phyloP scores from a whole-genome alignment of 192 early-diverging fungal species.

The Linnemannia hyalina region DNA sequence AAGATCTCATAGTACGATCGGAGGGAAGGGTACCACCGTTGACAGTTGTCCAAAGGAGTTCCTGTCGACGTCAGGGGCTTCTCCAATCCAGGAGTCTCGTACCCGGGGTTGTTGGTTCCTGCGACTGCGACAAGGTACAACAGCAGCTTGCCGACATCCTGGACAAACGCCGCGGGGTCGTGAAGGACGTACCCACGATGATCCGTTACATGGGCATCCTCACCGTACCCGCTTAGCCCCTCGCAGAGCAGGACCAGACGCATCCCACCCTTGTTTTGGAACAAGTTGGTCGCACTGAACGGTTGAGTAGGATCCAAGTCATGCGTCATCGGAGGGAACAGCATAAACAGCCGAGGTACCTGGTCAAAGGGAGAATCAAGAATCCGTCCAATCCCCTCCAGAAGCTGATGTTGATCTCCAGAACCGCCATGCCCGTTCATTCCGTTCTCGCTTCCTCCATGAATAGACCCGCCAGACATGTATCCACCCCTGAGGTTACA shows the following conservation, averaged over 20 bases:
- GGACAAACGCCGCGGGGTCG: constrained; percentile 18
- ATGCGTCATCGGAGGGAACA: constrained; percentile 38
- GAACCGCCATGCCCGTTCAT: constrained; percentile 10
- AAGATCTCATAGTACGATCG: constrained; percentile 39
- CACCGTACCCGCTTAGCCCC: constrained; percentile 40
- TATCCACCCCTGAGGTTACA: constrained; percentile 19
- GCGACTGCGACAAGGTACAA: constrained; percentile 35
- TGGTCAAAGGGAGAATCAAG: constrained; percentile 51
- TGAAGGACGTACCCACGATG: constrained; percentile 41
- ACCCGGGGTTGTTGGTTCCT: constrained; percentile 33
- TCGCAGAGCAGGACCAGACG: constrained; percentile 46
- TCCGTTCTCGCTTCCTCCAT: too few species aligned
- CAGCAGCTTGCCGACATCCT: constrained; percentile 46
- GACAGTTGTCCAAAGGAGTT: constrained; percentile 50
- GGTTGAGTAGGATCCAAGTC: constrained; percentile 25
- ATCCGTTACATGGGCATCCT: constrained; percentile 50
- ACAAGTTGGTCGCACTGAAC: constrained; percentile 25
- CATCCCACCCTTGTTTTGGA: constrained; percentile 32
- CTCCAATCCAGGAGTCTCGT: constrained; percentile 24
- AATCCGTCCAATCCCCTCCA: constrained; percentile 43
- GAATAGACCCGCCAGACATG: background rate
- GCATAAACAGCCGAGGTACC: constrained; percentile 50
- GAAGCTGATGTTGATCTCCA: constrained; percentile 23
- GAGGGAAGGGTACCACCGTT: constrained; percentile 40
- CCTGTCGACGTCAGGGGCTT: constrained; percentile 31